Evolutionary conservation across 2,329 filamentous ascomycete genomes (phyloP).

Genomic region (Sporothrix humicola): DNA sequence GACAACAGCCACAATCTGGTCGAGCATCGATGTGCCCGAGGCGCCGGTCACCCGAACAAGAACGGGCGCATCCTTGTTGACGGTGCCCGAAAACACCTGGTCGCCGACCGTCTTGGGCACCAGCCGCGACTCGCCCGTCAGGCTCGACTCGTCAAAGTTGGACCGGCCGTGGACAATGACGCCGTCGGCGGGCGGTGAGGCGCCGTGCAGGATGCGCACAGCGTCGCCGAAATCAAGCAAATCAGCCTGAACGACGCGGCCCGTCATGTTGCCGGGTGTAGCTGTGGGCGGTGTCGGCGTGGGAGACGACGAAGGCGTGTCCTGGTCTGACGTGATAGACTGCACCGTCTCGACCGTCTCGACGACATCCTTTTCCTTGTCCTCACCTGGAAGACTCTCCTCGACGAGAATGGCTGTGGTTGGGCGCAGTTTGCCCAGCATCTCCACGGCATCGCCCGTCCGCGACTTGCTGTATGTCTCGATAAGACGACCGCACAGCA

Average conservation of each 20-base stretch:
- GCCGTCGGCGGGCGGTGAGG: slow-evolving; percentile 85
- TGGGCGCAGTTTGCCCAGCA: slow-evolving; percentile 77
- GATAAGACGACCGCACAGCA: slow-evolving; percentile 74
- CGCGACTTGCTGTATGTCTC: slow-evolving; percentile 93
- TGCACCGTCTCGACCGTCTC: slow-evolving; percentile 39
- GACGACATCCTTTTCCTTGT: slow-evolving; percentile 44
- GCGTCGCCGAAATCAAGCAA: slow-evolving; percentile 75
- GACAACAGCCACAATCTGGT: slow-evolving; percentile 78
- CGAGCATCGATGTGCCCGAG: slow-evolving; percentile 75
- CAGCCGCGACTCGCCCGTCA: slow-evolving; percentile 78
- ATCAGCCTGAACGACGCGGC: slow-evolving; percentile 61
- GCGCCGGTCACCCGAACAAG: slow-evolving; percentile 68
- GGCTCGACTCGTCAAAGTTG: slow-evolving; percentile 85
- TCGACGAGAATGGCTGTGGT: slow-evolving; percentile 75
- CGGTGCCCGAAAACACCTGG: slow-evolving; percentile 72
- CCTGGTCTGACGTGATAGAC: not conserved
- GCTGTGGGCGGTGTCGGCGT: not conserved
- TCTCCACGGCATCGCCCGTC: slow-evolving; percentile 83
- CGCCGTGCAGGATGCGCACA: slow-evolving; percentile 77
- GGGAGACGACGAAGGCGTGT: not conserved
- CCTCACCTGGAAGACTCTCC: slow-evolving; percentile 37
- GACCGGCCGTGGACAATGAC: slow-evolving; percentile 65
- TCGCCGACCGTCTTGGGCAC: slow-evolving; percentile 69
- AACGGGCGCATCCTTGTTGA: slow-evolving; percentile 71
- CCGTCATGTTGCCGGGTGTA: not conserved